These are phyloP conservation scores for Metschnikowia dekortorum DNA, from an alignment of 805 yeast genomes.

Conservation along the genomic window DNA sequence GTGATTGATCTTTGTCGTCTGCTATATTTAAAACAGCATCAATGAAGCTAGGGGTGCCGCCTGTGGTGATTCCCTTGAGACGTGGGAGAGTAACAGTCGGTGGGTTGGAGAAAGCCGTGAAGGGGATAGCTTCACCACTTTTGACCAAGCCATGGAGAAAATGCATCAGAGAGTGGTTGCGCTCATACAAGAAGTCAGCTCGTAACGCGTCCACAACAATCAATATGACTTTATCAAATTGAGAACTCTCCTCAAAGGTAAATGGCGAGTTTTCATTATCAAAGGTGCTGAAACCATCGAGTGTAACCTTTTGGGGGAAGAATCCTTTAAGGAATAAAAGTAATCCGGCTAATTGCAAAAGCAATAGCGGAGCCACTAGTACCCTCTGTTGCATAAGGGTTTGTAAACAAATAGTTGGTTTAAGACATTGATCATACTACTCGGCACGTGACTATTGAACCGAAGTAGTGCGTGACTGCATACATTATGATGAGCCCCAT, in stretches of 20 bases:
- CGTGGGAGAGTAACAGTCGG: conserved; percentile 97
- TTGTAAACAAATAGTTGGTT: background rate
- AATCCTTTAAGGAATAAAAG: conserved; percentile 74
- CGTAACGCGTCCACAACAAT: conserved; percentile 93
- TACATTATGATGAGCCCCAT: background rate
- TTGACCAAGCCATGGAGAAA: conserved; percentile 63
- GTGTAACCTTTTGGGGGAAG: conserved; percentile 81
- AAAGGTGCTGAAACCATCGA: conserved; percentile 52
- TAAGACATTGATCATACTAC: background rate
- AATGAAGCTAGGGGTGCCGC: conserved; percentile 88
- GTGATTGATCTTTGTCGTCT: conserved; percentile 74
- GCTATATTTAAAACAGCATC: conserved; percentile 94
- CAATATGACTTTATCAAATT: conserved; percentile 65
- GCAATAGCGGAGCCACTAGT: background rate
- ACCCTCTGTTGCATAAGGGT: background rate
- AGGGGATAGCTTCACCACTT: conserved; percentile 73
- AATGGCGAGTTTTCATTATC: conserved; percentile 18
- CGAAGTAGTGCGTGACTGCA: background rate
- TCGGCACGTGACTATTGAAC: background rate
- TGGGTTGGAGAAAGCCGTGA: conserved; percentile 88
- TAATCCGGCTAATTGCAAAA: conserved; percentile 41
- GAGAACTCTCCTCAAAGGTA: conserved; percentile 24
- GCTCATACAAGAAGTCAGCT: conserved; percentile 75
- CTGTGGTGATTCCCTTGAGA: conserved; percentile 88
- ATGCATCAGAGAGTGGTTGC: conserved; percentile 54